Base-by-base conservation (phyloP, 208 protist genomes). In the Leishmania arabica region DNA sequence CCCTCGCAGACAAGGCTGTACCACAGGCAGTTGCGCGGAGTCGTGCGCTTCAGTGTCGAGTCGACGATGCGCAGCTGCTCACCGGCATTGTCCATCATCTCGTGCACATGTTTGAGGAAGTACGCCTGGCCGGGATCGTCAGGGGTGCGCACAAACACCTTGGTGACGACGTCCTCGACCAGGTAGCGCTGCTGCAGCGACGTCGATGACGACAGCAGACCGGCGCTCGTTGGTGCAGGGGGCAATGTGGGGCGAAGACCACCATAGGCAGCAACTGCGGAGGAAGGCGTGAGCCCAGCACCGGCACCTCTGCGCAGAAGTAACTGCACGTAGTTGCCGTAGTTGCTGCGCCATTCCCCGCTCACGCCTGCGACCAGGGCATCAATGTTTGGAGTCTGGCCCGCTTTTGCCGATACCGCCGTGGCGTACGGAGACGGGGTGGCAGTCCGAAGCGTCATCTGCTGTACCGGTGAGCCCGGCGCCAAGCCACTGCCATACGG, bases 61-160 rank as follows among this genome's bases (percentile, higher is more conserved):
- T 90, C 86, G 9, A 91, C 74, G 7, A 73, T 82, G n/a, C 58
- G 49, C 19, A 93, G 70, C 73, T 91, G 85, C 78, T 93, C 84
- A 3, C 72, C 69, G n/a, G 90, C 69, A 51, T 73, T 77, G 40
- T 27, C 24, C 82, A 93, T 86, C 60, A 89, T 78, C 54, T 73
- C 42, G 24, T 68, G 77, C 1, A 92, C 83, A 21, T 75, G 85
- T 31, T 88, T 82, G 49, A 96, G 54, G 27, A 92, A 78, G 74
- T 89, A 75, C 21, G 79, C 75, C 84, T 96, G 87, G 21, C 66
- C 71, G 8, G 45, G 79, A 60, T 89, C 86, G 47, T 86, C 87
- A 15, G 75, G 69, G 34, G 82, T 86, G 45, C 88, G 90, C 47
- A 93, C 88, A 78, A 96, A 95, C 45, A 96, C 86, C 81, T 96